Evolutionary conservation across 2,329 filamentous ascomycete genomes (phyloP).

Genomic region (Colletotrichum brevisporum): DNA sequence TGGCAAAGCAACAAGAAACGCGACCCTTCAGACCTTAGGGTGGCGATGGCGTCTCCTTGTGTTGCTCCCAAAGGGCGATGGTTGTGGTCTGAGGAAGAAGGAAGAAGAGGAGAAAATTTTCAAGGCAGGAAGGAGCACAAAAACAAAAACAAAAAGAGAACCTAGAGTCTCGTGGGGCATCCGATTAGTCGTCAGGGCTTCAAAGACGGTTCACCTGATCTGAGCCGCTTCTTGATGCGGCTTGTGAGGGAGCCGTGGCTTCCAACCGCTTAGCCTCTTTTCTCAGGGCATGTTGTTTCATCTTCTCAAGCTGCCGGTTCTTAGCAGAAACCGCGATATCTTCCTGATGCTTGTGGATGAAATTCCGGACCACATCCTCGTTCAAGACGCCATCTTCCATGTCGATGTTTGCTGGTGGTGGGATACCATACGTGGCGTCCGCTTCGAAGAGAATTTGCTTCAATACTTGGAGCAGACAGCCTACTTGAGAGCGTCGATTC

Average conservation of each 20-base stretch:
- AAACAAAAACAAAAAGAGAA: not conserved
- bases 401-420: conserved; percentile 24
- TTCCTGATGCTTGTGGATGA: conserved; percentile 10
- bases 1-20: not conserved
- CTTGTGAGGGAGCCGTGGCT: no score
- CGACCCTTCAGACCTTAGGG: not conserved
- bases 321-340: not conserved
- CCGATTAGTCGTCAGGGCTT: conserved; percentile 16
- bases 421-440: conserved; percentile 55
- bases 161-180: not conserved
- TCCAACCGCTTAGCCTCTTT: no score
- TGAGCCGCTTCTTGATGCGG: no score
- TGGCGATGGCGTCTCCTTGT: not conserved
- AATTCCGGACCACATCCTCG: conserved; percentile 14
- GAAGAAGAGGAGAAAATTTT: not conserved
- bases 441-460: conserved; percentile 65
- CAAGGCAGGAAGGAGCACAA: not conserved
- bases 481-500: conserved; percentile 1
- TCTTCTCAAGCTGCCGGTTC: not conserved
- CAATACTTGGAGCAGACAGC: conserved; percentile 57
- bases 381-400: not conserved
- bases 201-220: not conserved
- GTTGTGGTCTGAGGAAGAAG: not conserved
- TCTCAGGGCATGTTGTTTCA: no score
- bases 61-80: not conserved